Evolutionary conservation across 352 stramenopile genomes (phyloP).

Genomic region (Pythium chondricola): DNA sequence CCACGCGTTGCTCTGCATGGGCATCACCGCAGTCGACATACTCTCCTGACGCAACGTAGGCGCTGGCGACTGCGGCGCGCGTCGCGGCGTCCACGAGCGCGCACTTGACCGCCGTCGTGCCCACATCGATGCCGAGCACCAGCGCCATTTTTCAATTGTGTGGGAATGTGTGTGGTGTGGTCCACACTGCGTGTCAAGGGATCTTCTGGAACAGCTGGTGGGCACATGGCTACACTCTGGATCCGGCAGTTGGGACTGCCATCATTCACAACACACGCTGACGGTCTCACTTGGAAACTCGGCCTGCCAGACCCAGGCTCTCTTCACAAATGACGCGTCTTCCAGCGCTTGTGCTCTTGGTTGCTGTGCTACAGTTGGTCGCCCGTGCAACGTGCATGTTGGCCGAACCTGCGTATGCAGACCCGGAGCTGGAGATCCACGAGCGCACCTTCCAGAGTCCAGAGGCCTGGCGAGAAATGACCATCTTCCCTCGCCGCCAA

Average conservation of each 20-base stretch:
- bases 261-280: no score
- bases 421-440: slow-evolving; percentile 4
- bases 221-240: not conserved
- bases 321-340: no score
- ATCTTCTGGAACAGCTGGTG: not conserved
- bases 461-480: not conserved
- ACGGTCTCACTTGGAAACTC: no score
- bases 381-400: no score
- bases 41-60: slow-evolving; percentile 24
- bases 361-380: no score
- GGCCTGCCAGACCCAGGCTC: no score
- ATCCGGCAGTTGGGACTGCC: not conserved
- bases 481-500: slow-evolving; percentile 18
- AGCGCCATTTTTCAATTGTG: slow-evolving; percentile 1
- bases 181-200: not conserved
- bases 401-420: no score
- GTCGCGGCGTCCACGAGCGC: slow-evolving; percentile 33
- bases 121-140: slow-evolving; percentile 57
- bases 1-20: slow-evolving; percentile 39
- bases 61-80: slow-evolving; percentile 25
- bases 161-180: not conserved
- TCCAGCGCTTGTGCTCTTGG: no score
- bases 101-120: slow-evolving; percentile 76
- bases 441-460: not conserved
- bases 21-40: slow-evolving; percentile 20